A percentile compares a stretch with the other conserved stretches of the same genome.
Evolutionary conservation across 768 basidiomycete species (phyloP).

Genomic region (Lepiota venenata): DNA sequence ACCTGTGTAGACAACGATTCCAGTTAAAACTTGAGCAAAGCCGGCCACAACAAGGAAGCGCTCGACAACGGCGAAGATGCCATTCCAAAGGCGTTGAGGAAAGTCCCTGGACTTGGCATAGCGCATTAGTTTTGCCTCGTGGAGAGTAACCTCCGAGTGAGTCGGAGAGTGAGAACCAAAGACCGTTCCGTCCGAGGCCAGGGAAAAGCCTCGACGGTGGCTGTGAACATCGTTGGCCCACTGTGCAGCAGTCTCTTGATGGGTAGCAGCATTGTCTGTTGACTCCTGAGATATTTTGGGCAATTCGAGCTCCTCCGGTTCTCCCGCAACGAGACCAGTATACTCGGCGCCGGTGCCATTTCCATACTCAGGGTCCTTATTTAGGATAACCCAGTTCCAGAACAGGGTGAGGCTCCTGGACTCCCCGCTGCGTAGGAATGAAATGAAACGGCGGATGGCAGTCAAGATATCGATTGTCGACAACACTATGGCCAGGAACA

Average conservation of each 20-base stretch:
- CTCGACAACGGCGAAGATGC: slow-evolving; percentile 53
- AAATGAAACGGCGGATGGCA: slow-evolving; percentile 45
- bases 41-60: slow-evolving; percentile 68
- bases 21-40: slow-evolving; percentile 61
- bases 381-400: slow-evolving; percentile 57
- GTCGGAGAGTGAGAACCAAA: slow-evolving; percentile 44
- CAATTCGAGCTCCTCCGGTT: slow-evolving; percentile 52
- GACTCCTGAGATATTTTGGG: slow-evolving; percentile 35
- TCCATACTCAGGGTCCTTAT: slow-evolving; percentile 30
- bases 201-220: slow-evolving; percentile 42
- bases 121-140: slow-evolving; percentile 30
- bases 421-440: slow-evolving; percentile 42
- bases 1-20: slow-evolving; percentile 80
- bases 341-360: slow-evolving; percentile 48
- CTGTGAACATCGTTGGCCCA: slow-evolving; percentile 51
- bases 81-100: slow-evolving; percentile 40
- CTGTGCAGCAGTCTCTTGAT: slow-evolving; percentile 42
- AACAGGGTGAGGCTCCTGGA: slow-evolving; percentile 43
- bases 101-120: slow-evolving; percentile 19
- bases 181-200: slow-evolving; percentile 50
- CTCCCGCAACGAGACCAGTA: slow-evolving; percentile 50
- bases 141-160: slow-evolving; percentile 58
- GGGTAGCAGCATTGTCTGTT: slow-evolving; percentile 24
- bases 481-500: slow-evolving; percentile 33
- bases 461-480: slow-evolving; percentile 51